These are phyloP conservation scores for Sclerospora graminicola DNA, from an alignment of 352 stramenopile genomes.

Conservation along the genomic window DNA sequence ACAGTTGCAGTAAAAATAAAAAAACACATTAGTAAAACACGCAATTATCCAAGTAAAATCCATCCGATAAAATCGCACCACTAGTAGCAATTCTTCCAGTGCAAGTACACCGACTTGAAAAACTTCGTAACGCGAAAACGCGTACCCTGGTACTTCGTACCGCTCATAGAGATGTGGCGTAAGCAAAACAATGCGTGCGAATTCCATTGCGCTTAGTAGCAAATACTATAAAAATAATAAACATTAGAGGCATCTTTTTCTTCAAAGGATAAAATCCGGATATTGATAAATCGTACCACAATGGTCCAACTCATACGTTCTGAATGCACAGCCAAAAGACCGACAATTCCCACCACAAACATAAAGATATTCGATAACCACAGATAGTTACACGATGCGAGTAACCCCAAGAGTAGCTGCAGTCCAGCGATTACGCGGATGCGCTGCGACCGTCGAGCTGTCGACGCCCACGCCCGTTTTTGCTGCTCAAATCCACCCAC, in stretches of 20 bases:
- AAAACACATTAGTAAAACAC: not conserved
- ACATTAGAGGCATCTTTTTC: constrained; percentile 3
- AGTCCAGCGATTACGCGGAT: constrained; percentile 50
- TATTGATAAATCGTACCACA: constrained; percentile 30
- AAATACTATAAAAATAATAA: constrained; percentile 35
- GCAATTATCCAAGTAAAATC: not conserved
- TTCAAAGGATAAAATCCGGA: constrained; percentile 5
- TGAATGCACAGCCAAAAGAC: constrained; percentile 55
- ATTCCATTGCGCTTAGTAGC: constrained; percentile 60
- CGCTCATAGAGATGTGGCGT: constrained; percentile 52
- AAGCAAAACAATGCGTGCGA: constrained; percentile 57
- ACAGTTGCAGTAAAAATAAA: not conserved
- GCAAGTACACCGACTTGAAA: constrained; percentile 60
- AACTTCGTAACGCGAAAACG: constrained; percentile 59
- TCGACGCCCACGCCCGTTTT: constrained; percentile 61
- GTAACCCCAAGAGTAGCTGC: constrained; percentile 47
- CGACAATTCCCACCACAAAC: constrained; percentile 51
- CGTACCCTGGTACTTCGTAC: constrained; percentile 39
- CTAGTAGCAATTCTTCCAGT: constrained; percentile 52
- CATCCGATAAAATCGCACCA: constrained; percentile 31
- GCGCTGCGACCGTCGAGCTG: constrained; percentile 46
- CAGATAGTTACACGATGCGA: constrained; percentile 59
- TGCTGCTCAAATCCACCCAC: constrained; percentile 76
- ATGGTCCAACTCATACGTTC: constrained; percentile 75
- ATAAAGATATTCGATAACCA: constrained; percentile 73